phyloP scores from a whole-genome alignment of 108 stramenopile genomes.

The Cyclotella atomus region DNA sequence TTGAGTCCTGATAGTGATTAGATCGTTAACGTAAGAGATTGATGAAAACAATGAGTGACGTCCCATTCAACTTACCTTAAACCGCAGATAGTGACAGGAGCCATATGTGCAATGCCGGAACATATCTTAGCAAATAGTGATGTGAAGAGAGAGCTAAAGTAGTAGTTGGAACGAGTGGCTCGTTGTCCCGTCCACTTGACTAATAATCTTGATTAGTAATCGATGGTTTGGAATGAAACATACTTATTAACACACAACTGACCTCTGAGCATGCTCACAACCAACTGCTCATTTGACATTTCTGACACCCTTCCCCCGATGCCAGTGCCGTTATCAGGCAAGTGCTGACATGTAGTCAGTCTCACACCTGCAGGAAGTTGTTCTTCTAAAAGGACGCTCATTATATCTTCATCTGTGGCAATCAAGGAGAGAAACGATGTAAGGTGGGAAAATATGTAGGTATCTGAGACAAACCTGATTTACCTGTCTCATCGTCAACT shows the following conservation, averaged over 20 bases:
- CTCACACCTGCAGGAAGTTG: constrained; percentile 71
- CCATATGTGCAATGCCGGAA: constrained; percentile 57
- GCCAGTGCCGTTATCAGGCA: constrained; percentile 83
- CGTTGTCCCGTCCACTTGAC: constrained; percentile 83
- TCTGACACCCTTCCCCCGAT: constrained; percentile 63
- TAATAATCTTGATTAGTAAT: no score
- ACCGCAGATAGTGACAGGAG: constrained; percentile 76
- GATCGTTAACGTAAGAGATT: not conserved
- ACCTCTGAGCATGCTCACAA: constrained; percentile 90
- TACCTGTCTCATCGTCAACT: constrained; percentile 91
- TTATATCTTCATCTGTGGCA: constrained; percentile 16
- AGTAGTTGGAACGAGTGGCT: constrained; percentile 80
- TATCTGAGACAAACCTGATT: not conserved
- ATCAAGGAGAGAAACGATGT: not conserved
- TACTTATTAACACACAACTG: no score
- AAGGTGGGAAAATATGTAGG: constrained; percentile 33
- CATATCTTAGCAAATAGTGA: constrained; percentile 77
- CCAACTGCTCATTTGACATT: constrained; percentile 74
- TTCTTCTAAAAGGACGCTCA: constrained; percentile 13
- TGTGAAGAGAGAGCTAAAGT: constrained; percentile 77
- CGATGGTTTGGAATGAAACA: no score
- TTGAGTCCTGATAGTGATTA: constrained; percentile 59
- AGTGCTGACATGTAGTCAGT: constrained; percentile 54
- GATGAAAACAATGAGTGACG: not conserved
- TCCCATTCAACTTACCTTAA: constrained; percentile 26